Percentiles rank a stretch among this genome's conserved stretches.
Evolutionary conservation across 805 yeast species (phyloP).

Genomic region (Candida glaebosa): DNA sequence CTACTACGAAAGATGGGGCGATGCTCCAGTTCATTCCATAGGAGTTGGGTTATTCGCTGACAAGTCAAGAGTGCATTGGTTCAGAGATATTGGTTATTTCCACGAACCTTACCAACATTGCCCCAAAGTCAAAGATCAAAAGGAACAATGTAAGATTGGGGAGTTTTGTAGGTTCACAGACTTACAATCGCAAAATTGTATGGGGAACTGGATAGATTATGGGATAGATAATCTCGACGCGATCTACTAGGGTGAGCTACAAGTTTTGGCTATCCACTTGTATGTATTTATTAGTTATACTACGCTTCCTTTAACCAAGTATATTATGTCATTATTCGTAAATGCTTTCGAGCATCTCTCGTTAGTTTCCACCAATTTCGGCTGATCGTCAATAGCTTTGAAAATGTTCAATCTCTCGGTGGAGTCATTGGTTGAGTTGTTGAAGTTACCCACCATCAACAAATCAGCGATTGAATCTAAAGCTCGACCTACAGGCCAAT

Average conservation of each 20-base stretch:
- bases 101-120: conserved; percentile 77
- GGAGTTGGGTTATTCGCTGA: conserved; percentile 79
- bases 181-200: conserved; percentile 71
- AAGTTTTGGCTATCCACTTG: too few relatives aligned
- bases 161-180: conserved; percentile 49
- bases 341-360: conserved; percentile 40
- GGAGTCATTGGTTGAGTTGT: conserved; percentile 42
- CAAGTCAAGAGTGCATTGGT: conserved; percentile 76
- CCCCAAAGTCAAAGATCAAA: conserved; percentile 49
- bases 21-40: conserved; percentile 88
- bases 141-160: conserved; percentile 52
- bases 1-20: conserved; percentile 93
- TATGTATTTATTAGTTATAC: not conserved
- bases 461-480: conserved; percentile 50
- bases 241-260: too few relatives aligned
- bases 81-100: conserved; percentile 75
- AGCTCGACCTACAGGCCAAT: conserved; percentile 60
- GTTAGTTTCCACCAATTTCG: conserved; percentile 25
- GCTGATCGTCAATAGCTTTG: conserved; percentile 26
- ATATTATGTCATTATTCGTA: conserved; percentile 48
- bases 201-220: conserved; percentile 63
- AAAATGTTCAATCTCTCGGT: conserved; percentile 48
- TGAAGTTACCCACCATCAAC: conserved; percentile 46
- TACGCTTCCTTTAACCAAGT: conserved; percentile 48
- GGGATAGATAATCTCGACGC: conserved; percentile 19